Evolutionary conservation across 345 rosid species (phyloP).

Genomic region (Clausena lansium): DNA sequence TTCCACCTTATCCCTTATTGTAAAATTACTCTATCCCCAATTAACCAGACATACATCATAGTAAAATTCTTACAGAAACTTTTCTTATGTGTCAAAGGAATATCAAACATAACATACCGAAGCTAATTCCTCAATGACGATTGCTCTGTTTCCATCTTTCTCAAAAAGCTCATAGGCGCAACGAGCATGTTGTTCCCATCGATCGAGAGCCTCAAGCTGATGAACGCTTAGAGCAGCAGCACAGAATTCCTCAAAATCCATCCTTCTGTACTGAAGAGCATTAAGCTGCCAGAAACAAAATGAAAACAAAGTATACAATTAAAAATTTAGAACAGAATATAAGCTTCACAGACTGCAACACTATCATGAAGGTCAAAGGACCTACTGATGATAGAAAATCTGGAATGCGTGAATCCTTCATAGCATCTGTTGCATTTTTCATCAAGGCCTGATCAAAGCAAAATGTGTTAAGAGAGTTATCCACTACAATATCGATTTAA

Average conservation of each 20-base stretch:
- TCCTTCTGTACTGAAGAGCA: slow-evolving; percentile 79
- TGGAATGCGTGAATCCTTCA: slow-evolving; percentile 86
- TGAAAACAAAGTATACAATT: slow-evolving; percentile 4
- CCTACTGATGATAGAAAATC: slow-evolving; percentile 85
- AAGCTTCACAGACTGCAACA: not conserved
- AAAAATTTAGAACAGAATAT: not conserved
- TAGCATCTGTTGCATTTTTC: slow-evolving; percentile 87
- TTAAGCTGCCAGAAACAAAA: slow-evolving; percentile 51
- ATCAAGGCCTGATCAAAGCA: slow-evolving; percentile 62
- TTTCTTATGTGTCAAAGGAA: not conserved
- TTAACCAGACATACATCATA: too few relatives aligned
- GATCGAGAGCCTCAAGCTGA: slow-evolving; percentile 93
- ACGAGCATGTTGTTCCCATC: slow-evolving; percentile 90
- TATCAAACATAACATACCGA: slow-evolving; percentile 51
- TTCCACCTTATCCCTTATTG: too few relatives aligned
- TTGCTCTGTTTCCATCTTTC: slow-evolving; percentile 88
- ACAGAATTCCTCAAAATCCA: slow-evolving; percentile 94
- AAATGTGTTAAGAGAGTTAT: slow-evolving; percentile 14
- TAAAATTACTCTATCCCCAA: too few relatives aligned
- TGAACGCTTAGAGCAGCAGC: slow-evolving; percentile 88
- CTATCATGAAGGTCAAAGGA: slow-evolving; percentile 1
- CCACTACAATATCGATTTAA: slow-evolving; percentile 9
- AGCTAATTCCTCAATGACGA: slow-evolving; percentile 86
- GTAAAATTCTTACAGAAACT: not conserved
- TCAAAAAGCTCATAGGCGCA: slow-evolving; percentile 93